Percentiles rank a stretch among this genome's conserved stretches.
Conservation (phyloP, 1,284 basidiomycete species). For the Puccinia novopanici region DNA sequence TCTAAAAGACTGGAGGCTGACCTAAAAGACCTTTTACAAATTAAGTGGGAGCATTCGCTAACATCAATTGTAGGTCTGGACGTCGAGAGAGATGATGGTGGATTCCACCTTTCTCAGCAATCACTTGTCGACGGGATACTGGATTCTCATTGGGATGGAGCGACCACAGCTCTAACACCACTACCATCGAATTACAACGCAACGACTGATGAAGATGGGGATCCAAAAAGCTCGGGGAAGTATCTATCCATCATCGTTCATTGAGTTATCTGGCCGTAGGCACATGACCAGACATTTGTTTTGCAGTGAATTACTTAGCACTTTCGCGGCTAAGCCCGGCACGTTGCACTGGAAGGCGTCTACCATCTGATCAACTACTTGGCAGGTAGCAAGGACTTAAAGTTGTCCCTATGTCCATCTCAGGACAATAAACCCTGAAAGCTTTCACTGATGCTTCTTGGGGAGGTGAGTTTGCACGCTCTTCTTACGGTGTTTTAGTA, state of each 20-base stretch:
- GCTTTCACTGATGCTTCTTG: too few relatives aligned
- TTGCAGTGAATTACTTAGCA: slow-evolving; percentile 9
- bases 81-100: background rate
- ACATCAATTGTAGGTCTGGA: background rate
- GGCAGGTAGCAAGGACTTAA: background rate
- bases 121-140: background rate
- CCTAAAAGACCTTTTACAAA: background rate
- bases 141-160: background rate
- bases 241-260: too few relatives aligned
- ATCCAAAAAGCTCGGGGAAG: background rate
- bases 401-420: background rate
- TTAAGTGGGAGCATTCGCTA: background rate
- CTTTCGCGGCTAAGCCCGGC: background rate
- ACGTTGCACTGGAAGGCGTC: background rate
- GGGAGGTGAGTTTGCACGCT: too few relatives aligned
- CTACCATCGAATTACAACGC: background rate
- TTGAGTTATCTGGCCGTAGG: slow-evolving; percentile 7
- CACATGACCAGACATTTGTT: slow-evolving; percentile 10
- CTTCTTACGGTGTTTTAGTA: background rate
- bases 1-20: background rate
- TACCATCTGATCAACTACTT: slow-evolving; percentile 18
- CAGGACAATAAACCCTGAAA: background rate
- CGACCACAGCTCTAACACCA: background rate
- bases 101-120: background rate
- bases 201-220: background rate